Evolutionary conservation across 1,284 basidiomycete genomes (phyloP), one percentile per base, ranked within the genome.

Genomic region (Stygiomarasmius scandens): DNA sequence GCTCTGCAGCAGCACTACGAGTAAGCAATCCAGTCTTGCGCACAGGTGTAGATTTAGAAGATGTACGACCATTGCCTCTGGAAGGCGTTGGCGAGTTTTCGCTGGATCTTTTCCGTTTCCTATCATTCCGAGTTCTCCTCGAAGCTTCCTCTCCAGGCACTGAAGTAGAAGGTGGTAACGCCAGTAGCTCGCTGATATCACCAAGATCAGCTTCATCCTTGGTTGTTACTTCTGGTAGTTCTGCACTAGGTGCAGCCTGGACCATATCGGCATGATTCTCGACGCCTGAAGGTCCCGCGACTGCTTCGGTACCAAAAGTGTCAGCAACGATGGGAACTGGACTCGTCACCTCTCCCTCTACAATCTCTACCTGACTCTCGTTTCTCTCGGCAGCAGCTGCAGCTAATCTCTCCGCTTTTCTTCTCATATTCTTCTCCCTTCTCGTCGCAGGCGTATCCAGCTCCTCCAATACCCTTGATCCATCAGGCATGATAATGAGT

Each of bases 371-470:
- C 38, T n/a, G 38, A 41, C 16, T 19, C 16, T 41, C 38, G n/a
- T 41, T 41, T 16, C 38, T 9, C 38, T 41, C 20, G 22, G 32
- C 24, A 4, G 46, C n/a, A 4, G n/a, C n/a, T n/a, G n/a, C 36
- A 19, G 25, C 48, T 32, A 54, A 20, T 34, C 67, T 77, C 63
- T 81, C 78, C 11, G 74, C 79, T 67, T 77, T 81, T 58, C 73
- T 74, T 27, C 76, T 77, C 55, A 73, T 67, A 24, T 76, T 75
- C 67, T 86, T 88, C 66, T 82, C 77, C 53, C 80, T 77, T 3
- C 88, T 81, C 34, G 78, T 86, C 4, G 79, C 79, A 34, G 88
- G 88, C 1, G 87, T 86, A 63, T 90, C 89, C 20, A 90, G 73
- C 54, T 84, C 81, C 65, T 90, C 87, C 56, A 90, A 80, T 57